These are phyloP conservation scores for Colletotrichum sp. DNA, from an alignment of 2,329 filamentous ascomycete genomes.

Conservation along the genomic window DNA sequence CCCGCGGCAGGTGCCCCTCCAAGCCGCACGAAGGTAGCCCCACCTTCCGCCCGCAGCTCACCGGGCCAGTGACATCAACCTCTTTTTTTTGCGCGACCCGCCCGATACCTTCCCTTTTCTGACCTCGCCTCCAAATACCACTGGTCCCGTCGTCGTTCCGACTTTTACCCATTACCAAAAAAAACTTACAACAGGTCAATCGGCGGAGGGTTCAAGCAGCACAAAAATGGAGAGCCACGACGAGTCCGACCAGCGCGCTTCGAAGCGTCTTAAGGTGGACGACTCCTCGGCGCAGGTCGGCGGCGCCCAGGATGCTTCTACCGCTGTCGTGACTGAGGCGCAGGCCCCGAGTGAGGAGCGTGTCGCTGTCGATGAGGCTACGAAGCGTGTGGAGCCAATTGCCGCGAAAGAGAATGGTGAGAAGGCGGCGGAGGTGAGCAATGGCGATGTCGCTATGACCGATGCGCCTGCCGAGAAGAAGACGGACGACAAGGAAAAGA, in stretches of 20 bases:
- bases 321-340: not conserved
- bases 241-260: conserved; percentile 23
- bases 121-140: not conserved
- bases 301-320: not conserved
- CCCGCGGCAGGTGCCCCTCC: not conserved
- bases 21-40: not conserved
- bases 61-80: conserved; percentile 9
- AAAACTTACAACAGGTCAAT: not conserved
- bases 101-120: conserved; percentile 3
- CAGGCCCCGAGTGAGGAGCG: not conserved
- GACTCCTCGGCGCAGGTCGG: conserved; percentile 2
- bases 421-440: not conserved
- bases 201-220: not conserved
- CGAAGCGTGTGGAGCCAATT: conserved; percentile 5
- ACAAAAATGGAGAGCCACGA: conserved; percentile 15
- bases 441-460: conserved; percentile 10
- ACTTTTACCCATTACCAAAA: not conserved
- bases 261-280: conserved; percentile 27
- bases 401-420: conserved; percentile 10
- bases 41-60: conserved; percentile 6
- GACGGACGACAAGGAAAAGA: conserved; percentile 20
- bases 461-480: not conserved
- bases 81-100: not conserved
- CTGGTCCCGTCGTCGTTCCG: not conserved
- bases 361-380: conserved; percentile 6